Conservation (phyloP, 129 eudicot genomes). For the Gnaphalium uliginosum region DNA sequence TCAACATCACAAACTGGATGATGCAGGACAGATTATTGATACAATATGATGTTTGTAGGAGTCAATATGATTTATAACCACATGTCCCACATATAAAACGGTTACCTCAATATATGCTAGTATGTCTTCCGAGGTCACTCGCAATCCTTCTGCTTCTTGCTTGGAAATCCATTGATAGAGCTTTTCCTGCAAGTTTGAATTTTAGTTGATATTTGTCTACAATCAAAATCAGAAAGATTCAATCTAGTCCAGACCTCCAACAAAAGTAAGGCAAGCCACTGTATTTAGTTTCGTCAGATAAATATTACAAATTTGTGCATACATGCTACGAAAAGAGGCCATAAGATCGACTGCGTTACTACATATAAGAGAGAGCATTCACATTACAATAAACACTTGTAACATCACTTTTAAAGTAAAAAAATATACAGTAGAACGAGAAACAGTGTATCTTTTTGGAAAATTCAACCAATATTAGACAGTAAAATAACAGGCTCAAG, state of each 20-base stretch:
- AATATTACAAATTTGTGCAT: neutral
- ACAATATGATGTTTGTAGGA: neutral
- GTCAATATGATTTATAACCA: conserved; percentile 1
- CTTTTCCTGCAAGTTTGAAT: conserved; percentile 37
- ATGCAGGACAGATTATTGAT: neutral
- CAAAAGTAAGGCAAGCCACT: neutral
- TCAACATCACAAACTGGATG: neutral
- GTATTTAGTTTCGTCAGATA: neutral
- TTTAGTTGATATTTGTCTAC: neutral
- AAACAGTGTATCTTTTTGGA: neutral
- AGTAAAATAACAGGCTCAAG: neutral
- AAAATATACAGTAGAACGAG: neutral
- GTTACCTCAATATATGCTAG: conserved; percentile 45
- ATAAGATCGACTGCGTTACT: neutral
- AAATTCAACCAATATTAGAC: neutral
- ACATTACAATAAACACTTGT: neutral
- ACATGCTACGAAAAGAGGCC: neutral
- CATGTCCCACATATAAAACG: neutral
- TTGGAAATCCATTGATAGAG: conserved; percentile 49
- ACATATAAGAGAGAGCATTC: neutral
- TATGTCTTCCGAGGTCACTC: conserved; percentile 47
- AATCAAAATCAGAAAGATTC: conserved; percentile 7
- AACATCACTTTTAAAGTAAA: neutral
- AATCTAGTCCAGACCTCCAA: conserved; percentile 6
- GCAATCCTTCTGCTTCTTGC: conserved; percentile 45